phyloP scores from a whole-genome alignment of 1,284 basidiomycete genomes.

The Cystobasidiaceae sp. region DNA sequence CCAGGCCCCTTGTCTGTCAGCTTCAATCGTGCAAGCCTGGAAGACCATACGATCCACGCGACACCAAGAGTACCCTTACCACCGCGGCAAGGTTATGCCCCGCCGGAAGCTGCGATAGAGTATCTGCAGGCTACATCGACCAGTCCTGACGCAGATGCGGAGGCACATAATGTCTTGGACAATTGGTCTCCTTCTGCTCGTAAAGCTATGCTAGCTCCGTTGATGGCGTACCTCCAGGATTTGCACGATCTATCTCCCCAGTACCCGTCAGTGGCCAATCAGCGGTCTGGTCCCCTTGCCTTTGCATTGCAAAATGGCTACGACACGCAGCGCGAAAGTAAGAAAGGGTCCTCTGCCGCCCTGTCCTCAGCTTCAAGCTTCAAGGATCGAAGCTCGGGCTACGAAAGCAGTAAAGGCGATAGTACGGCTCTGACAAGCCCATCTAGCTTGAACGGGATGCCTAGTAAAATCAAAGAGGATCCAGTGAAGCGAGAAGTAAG shows the following conservation, averaged over 20 bases:
- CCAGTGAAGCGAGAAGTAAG: slow-evolving; percentile 41
- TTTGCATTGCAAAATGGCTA: too few species aligned
- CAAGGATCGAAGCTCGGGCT: slow-evolving; percentile 11
- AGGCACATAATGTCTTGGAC: background rate
- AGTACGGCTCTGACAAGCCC: slow-evolving; percentile 4
- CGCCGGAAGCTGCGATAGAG: too few species aligned
- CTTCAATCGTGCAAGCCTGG: background rate
- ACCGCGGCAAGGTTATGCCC: background rate
- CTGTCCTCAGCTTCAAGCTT: slow-evolving; percentile 12
- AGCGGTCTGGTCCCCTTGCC: too few species aligned
- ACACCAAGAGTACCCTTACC: slow-evolving; percentile 2
- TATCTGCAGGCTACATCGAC: background rate
- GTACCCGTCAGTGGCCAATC: background rate
- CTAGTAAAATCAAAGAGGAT: slow-evolving; percentile 42
- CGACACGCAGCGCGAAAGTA: background rate
- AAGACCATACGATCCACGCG: slow-evolving; percentile 7
- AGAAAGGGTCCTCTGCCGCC: slow-evolving; percentile 16
- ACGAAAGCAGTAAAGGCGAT: slow-evolving; percentile 14
- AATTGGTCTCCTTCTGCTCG: slow-evolving; percentile 48
- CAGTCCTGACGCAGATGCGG: background rate
- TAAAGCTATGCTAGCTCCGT: slow-evolving; percentile 69
- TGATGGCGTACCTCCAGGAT: slow-evolving; percentile 92
- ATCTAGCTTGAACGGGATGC: slow-evolving; percentile 2
- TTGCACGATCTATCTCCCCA: slow-evolving; percentile 69
- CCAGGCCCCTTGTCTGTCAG: slow-evolving; percentile 12